Evolutionary conservation across 805 yeast genomes (phyloP).

Genomic region (Lachancea fermentati): DNA sequence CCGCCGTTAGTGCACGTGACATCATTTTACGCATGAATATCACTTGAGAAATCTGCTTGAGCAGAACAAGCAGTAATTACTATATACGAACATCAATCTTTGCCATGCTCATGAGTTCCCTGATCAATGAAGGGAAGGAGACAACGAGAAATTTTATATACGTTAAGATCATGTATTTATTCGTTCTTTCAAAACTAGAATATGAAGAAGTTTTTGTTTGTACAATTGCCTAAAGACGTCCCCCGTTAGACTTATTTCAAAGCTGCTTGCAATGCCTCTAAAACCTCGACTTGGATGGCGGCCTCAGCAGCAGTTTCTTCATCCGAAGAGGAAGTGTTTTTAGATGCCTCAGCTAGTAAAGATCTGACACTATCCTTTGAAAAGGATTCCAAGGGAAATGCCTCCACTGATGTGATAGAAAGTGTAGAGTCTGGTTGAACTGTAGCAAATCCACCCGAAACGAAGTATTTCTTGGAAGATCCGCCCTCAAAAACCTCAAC

Average conservation of each 20-base stretch:
- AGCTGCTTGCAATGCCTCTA: slow-evolving; percentile 76
- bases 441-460: slow-evolving; percentile 94
- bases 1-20: too few relatives aligned
- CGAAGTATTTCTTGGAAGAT: slow-evolving; percentile 72
- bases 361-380: slow-evolving; percentile 72
- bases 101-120: neutral
- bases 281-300: slow-evolving; percentile 88
- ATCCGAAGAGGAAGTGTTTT: slow-evolving; percentile 77
- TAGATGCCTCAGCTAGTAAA: slow-evolving; percentile 88
- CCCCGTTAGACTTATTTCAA: slow-evolving; percentile 19
- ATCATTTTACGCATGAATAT: too few relatives aligned
- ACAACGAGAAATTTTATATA: neutral
- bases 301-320: slow-evolving; percentile 92
- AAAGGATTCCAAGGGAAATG: slow-evolving; percentile 84
- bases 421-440: slow-evolving; percentile 91
- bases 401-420: slow-evolving; percentile 91
- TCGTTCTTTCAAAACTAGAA: slow-evolving; percentile 4
- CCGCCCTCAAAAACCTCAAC: slow-evolving; percentile 82
- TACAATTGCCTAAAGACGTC: neutral
- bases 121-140: neutral
- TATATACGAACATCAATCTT: neutral
- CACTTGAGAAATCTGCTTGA: too few relatives aligned
- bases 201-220: slow-evolving; percentile 3
- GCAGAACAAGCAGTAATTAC: neutral
- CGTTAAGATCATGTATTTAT: slow-evolving; percentile 5